Evolutionary conservation across 1,284 basidiomycete species (phyloP), one percentile per base, ranked within the genome.

Genomic region (Apiotrichum domesticum): DNA sequence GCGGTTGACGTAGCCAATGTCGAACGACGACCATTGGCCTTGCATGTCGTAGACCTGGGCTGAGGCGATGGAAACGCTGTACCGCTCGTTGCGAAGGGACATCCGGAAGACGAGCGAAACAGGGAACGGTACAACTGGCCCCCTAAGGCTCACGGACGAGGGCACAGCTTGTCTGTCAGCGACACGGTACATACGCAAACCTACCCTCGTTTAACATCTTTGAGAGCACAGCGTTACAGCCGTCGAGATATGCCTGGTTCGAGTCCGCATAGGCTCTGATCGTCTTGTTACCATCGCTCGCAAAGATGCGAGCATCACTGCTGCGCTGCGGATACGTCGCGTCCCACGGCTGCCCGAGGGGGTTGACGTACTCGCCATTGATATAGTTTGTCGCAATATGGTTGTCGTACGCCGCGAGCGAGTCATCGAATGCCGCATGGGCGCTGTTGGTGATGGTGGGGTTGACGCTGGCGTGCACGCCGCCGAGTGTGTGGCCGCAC

Each of bases 401-500:
- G 46, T 62, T 64, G 54, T 64, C 63, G 43, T 55, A 64, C 2
- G 10, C 47, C 1, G 48, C 46, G 14, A 52, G 35, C 1, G 55
- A 52, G 9, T 45, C 50, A 37, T 62, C 60, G 32, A 64, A 62
- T 33, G 46, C 32, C 11, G 39, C 37, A 42, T 55, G 35, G 3
- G 51, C 21, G 3, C 43, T 34, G 6, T 9, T 35, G 7, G 62
- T 63, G 47, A 63, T 48, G 3, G 46, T 35, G 0, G 56, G 54
- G 52, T 59, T 58, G 54, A 50, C 34, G n/a, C 39, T 33, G 14
- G 43, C 45, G 45, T 64, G 59, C 5, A 64, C 60, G 5, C 59
- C 63, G 11, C 63, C 63, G 6, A 64, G 51, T 8, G 57, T 62
- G 45, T 64, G 63, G 1, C 63, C 60, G 35, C 63, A 64, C 6